phyloP scores from a whole-genome alignment of 2,329 filamentous ascomycete species.

The Paecilomyces formosus region DNA sequence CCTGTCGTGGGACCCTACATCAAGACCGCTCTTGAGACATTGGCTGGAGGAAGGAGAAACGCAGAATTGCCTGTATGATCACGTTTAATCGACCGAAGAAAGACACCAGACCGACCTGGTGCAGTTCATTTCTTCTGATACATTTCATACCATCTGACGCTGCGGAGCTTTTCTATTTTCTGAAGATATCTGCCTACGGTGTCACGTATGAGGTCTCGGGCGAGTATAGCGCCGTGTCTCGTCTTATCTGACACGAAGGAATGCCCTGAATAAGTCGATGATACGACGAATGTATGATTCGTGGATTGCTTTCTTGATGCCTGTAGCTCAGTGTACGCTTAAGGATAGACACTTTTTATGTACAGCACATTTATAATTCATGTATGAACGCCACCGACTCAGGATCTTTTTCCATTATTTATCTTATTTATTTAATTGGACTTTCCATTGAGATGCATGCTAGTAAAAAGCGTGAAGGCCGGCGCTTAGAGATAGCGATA shows the following conservation, averaged over 20 bases:
- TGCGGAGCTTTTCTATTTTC: background rate
- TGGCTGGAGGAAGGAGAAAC: constrained; percentile 63
- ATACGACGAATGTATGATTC: background rate
- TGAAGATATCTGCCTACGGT: background rate
- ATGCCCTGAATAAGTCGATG: background rate
- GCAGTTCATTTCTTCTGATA: background rate
- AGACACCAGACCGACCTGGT: background rate
- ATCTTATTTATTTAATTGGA: too few species aligned
- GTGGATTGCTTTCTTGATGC: background rate
- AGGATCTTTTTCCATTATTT: background rate
- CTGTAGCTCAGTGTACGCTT: background rate
- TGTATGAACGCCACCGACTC: background rate
- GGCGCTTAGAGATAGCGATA: background rate
- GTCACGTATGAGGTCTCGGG: constrained; percentile 41
- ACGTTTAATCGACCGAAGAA: background rate
- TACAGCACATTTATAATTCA: background rate
- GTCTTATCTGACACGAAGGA: background rate
- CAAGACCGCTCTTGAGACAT: constrained; percentile 62
- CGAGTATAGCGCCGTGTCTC: background rate
- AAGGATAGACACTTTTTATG: background rate
- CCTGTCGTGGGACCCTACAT: constrained; percentile 85
- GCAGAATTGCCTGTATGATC: constrained; percentile 52
- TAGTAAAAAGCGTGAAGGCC: background rate
- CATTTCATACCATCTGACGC: background rate
- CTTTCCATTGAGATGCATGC: background rate